These are phyloP conservation scores for Stropharia rugosoannulata DNA, from an alignment of 768 basidiomycete genomes.

Conservation along the genomic window DNA sequence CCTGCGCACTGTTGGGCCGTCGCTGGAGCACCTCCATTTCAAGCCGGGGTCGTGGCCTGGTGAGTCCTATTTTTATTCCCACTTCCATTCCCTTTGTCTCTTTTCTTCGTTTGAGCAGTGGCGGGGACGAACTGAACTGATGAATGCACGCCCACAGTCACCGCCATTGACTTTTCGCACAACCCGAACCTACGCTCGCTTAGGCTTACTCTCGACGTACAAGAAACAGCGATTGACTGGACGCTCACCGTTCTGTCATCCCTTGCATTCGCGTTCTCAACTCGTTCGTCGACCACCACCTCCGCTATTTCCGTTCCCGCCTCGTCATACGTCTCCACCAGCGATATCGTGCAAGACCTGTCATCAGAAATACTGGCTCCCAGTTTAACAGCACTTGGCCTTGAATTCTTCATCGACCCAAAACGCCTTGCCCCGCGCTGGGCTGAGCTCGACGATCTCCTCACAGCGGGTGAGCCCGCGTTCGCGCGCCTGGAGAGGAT, in stretches of 20 bases:
- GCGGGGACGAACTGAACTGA: neutral
- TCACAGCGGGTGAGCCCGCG: constrained; percentile 23
- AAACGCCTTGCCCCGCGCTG: constrained; percentile 32
- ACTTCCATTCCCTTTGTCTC: neutral
- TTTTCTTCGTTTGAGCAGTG: neutral
- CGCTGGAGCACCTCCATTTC: constrained; percentile 42
- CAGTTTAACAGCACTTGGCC: constrained; percentile 17
- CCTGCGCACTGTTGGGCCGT: constrained; percentile 29
- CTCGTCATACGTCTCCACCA: no score
- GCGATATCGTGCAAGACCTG: no score
- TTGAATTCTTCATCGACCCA: constrained; percentile 42
- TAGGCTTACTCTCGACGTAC: constrained; percentile 40
- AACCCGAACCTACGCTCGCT: constrained; percentile 36
- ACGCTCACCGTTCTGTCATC: constrained; percentile 31
- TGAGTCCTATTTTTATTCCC: constrained; percentile 20
- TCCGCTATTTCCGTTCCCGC: no score
- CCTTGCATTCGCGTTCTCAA: constrained; percentile 18
- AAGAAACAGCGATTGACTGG: constrained; percentile 36
- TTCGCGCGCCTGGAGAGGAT: constrained; percentile 30
- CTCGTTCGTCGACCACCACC: constrained; percentile 21
- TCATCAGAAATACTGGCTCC: no score
- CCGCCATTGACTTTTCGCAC: constrained; percentile 32
- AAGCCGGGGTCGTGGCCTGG: constrained; percentile 42
- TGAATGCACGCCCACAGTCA: constrained; percentile 22
- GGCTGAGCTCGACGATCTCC: constrained; percentile 32